These are phyloP conservation scores for Colletotrichum nymphaeae DNA, from an alignment of 2,329 filamentous ascomycete genomes.

Conservation along the genomic window DNA sequence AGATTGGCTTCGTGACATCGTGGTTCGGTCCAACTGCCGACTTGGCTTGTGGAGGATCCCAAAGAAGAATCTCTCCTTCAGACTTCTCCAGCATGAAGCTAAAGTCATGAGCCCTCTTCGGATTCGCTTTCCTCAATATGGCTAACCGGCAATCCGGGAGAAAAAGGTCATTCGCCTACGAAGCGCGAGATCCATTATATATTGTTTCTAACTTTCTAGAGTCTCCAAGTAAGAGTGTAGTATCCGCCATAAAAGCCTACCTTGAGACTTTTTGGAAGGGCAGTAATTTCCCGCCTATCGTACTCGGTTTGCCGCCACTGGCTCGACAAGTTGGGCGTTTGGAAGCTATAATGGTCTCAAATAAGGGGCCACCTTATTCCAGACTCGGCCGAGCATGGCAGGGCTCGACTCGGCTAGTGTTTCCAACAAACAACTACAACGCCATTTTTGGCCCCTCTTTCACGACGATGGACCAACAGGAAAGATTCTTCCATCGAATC, in stretches of 20 bases:
- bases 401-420: slow-evolving; percentile 23
- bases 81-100: background rate
- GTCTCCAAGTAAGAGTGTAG: background rate
- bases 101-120: background rate
- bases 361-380: slow-evolving; percentile 11
- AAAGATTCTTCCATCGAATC: slow-evolving; percentile 13
- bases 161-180: background rate
- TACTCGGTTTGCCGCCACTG: background rate
- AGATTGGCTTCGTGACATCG: slow-evolving; percentile 13
- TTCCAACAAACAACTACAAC: slow-evolving; percentile 24
- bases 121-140: background rate
- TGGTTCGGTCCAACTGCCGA: slow-evolving; percentile 14
- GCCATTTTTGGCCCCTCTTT: slow-evolving; percentile 13
- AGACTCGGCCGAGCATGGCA: slow-evolving; percentile 16
- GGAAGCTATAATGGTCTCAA: slow-evolving; percentile 4
- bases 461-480: background rate
- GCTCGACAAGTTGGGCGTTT: background rate
- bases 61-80: background rate
- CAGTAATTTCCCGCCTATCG: background rate
- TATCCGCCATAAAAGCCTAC: background rate
- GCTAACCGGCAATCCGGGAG: background rate
- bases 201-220: background rate
- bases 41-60: slow-evolving; percentile 5
- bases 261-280: background rate
- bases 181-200: background rate